Conservation (phyloP, 2,329 filamentous ascomycete species). For the Fusarium sarcochroum region DNA sequence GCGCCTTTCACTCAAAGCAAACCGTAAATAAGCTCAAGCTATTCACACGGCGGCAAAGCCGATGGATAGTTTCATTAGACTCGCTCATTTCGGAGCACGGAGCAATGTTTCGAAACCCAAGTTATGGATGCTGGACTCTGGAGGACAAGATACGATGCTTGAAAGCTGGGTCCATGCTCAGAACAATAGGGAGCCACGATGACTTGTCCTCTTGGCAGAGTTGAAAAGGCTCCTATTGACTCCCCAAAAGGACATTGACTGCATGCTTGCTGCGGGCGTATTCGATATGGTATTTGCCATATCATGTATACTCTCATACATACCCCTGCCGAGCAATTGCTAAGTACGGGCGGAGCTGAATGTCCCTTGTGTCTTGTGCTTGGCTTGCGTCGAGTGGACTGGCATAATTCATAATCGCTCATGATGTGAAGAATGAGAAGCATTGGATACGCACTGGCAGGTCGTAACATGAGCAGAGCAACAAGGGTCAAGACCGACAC, state of each 20-base stretch:
- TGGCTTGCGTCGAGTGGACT: conserved; percentile 8
- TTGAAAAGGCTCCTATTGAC: conserved; percentile 26
- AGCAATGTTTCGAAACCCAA: conserved; percentile 14
- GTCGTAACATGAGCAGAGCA: background rate
- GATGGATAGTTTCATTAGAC: conserved; percentile 4
- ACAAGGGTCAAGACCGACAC: conserved; percentile 8
- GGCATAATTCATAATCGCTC: background rate
- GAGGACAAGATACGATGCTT: background rate
- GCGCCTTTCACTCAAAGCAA: conserved; percentile 1
- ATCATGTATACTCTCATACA: conserved; percentile 1
- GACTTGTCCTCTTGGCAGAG: conserved; percentile 9
- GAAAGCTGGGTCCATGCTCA: conserved; percentile 8
- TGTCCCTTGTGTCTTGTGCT: background rate
- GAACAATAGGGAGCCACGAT: conserved; percentile 38
- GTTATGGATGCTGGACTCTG: background rate
- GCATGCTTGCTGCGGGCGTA: conserved; percentile 24
- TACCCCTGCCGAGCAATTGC: conserved; percentile 12
- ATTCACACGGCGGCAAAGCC: conserved; percentile 25
- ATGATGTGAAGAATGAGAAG: conserved; percentile 7
- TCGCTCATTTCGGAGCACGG: conserved; percentile 11
- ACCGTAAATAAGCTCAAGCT: conserved; percentile 19
- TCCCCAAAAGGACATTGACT: conserved; percentile 16
- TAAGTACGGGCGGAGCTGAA: conserved; percentile 3
- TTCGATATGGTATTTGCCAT: conserved; percentile 9
- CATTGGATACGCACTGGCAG: conserved; percentile 1